phyloP scores from a whole-genome alignment of 257 asterid genomes.

The Leonotis leonurus region DNA sequence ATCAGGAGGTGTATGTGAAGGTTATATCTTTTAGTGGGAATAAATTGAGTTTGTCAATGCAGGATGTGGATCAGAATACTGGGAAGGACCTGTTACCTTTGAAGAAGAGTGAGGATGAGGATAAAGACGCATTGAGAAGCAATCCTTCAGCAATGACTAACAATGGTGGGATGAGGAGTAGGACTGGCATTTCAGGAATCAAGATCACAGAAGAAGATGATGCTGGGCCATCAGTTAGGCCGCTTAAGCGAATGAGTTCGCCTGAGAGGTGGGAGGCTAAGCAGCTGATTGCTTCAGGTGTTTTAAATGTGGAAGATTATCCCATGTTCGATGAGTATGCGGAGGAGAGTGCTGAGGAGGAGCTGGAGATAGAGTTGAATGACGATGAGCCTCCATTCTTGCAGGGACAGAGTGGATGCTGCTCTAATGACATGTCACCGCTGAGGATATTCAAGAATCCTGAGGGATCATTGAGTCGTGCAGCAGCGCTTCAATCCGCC shows the following conservation, averaged over 20 bases:
- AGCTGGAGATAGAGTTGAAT: slow-evolving; percentile 81
- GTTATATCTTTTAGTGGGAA: slow-evolving; percentile 71
- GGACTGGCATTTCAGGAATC: slow-evolving; percentile 81
- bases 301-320: slow-evolving; percentile 55
- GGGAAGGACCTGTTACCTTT: slow-evolving; percentile 78
- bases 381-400: slow-evolving; percentile 85
- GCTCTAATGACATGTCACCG: slow-evolving; percentile 79
- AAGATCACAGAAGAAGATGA: slow-evolving; percentile 49
- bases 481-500: slow-evolving; percentile 91
- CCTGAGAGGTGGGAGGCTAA: slow-evolving; percentile 95
- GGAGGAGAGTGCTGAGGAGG: slow-evolving; percentile 78
- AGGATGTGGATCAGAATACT: slow-evolving; percentile 86
- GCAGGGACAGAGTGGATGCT: slow-evolving; percentile 85
- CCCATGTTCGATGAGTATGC: slow-evolving; percentile 56
- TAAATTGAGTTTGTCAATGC: slow-evolving; percentile 78
- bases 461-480: slow-evolving; percentile 89
- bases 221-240: slow-evolving; percentile 59
- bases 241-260: slow-evolving; percentile 79
- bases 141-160: slow-evolving; percentile 47
- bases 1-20: slow-evolving; percentile 83
- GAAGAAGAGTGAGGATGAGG: slow-evolving; percentile 54
- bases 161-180: slow-evolving; percentile 39
- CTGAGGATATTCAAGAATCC: slow-evolving; percentile 90
- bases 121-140: slow-evolving; percentile 23
- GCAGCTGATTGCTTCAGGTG: slow-evolving; percentile 81